Conservation (phyloP, 352 stramenopile species). For the Phytophthora meadii region DNA sequence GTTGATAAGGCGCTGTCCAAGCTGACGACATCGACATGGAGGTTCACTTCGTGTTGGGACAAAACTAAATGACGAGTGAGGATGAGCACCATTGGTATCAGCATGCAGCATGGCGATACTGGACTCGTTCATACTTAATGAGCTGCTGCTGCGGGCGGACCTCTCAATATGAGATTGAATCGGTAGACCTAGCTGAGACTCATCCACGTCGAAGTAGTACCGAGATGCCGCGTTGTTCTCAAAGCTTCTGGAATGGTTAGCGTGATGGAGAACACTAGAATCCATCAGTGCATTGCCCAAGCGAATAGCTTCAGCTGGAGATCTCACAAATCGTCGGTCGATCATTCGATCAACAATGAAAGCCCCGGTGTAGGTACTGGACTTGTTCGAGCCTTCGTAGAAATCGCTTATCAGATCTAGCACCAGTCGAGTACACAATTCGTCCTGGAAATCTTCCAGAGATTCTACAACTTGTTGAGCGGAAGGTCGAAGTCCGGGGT, state of each 20-base stretch:
- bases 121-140: slow-evolving; percentile 22
- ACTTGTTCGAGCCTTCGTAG: slow-evolving; percentile 9
- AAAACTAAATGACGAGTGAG: slow-evolving; percentile 24
- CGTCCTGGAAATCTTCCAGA: slow-evolving; percentile 44
- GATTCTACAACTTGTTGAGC: slow-evolving; percentile 34
- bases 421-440: slow-evolving; percentile 34
- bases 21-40: slow-evolving; percentile 51
- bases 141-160: slow-evolving; percentile 10
- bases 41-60: slow-evolving; percentile 12
- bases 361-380: slow-evolving; percentile 23
- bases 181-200: slow-evolving; percentile 22
- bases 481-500: slow-evolving; percentile 38
- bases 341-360: slow-evolving; percentile 38
- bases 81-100: slow-evolving; percentile 9
- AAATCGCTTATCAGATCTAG: slow-evolving; percentile 28
- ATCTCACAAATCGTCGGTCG: slow-evolving; percentile 46
- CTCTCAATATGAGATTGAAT: slow-evolving; percentile 17
- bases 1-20: slow-evolving; percentile 50
- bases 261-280: slow-evolving; percentile 59
- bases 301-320: slow-evolving; percentile 46
- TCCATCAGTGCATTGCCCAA: slow-evolving; percentile 76
- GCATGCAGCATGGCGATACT: slow-evolving; percentile 28
- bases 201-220: slow-evolving; percentile 52
- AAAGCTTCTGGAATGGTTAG: slow-evolving; percentile 53
- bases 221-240: slow-evolving; percentile 37